Evolutionary conservation across 306 rosid genomes (phyloP).

Genomic region (Ammopiptanthus mongolicus): DNA sequence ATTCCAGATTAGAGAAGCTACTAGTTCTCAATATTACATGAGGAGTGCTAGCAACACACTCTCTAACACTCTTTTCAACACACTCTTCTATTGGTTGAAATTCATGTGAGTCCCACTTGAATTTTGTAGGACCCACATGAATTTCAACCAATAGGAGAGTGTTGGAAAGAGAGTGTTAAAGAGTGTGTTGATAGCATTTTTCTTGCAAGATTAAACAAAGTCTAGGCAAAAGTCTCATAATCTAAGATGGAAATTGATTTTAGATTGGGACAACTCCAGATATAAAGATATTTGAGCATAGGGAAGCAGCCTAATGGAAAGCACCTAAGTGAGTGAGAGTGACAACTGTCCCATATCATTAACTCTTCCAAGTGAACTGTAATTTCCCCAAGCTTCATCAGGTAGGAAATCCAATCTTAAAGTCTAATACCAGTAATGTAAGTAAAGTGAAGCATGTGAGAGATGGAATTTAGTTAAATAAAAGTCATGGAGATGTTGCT

Average conservation of each 20-base stretch:
- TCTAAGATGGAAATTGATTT: background rate
- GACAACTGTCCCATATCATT: background rate
- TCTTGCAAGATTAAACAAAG: background rate
- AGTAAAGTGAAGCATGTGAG: background rate
- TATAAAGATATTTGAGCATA: conserved; percentile 1
- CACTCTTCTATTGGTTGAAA: too few species aligned
- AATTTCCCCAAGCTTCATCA: background rate
- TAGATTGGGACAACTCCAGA: background rate
- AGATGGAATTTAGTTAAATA: background rate
- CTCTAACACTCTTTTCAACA: too few species aligned
- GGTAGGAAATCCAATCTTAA: background rate
- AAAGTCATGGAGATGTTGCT: background rate
- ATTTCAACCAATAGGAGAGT: too few species aligned
- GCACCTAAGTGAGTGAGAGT: background rate
- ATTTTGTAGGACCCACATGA: too few species aligned
- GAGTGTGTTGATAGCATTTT: too few species aligned
- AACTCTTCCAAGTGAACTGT: background rate
- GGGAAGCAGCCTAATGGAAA: background rate
- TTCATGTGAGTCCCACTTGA: too few species aligned
- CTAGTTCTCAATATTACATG: background rate
- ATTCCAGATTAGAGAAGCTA: background rate
- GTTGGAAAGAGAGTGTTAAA: too few species aligned
- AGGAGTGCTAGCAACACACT: too few species aligned
- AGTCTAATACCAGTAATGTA: background rate
- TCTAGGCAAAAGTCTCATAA: background rate